A percentile compares a stretch with the other conserved stretches of the same genome.
Evolutionary conservation across 1,139 yeast species (phyloP).

Genomic region (Pichia sp.): DNA sequence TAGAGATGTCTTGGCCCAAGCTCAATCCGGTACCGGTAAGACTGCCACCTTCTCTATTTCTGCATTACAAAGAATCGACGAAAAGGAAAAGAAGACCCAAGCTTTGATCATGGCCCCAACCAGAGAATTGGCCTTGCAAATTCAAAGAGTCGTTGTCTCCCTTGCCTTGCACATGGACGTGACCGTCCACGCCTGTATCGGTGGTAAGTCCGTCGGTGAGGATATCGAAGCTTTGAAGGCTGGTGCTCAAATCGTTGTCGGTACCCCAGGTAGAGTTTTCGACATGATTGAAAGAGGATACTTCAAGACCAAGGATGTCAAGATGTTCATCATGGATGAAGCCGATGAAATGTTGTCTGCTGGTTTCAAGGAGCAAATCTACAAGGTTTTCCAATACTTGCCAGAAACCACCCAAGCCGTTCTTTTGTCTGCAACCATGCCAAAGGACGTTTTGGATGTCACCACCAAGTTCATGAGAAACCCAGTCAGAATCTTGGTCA

Average conservation of each 20-base stretch:
- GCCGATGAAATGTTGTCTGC: constrained; percentile 98
- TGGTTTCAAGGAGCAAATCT: constrained; percentile 97
- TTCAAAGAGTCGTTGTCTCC: constrained; percentile 92
- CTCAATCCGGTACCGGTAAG: constrained; percentile 99
- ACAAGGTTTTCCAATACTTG: constrained; percentile 90
- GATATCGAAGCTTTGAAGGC: constrained; percentile 89
- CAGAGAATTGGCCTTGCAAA: constrained; percentile 97
- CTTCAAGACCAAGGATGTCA: constrained; percentile 83
- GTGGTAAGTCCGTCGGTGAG: constrained; percentile 92
- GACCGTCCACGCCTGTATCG: constrained; percentile 96
- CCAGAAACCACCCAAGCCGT: constrained; percentile 97
- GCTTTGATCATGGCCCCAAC: constrained; percentile 97
- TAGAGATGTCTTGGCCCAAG: constrained; percentile 96
- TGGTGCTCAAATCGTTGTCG: constrained; percentile 95
- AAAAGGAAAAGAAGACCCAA: constrained; percentile 71
- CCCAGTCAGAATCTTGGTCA: constrained; percentile 95
- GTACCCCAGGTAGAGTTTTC: constrained; percentile 98
- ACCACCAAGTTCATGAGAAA: constrained; percentile 96
- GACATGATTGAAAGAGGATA: constrained; percentile 96
- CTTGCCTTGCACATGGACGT: constrained; percentile 92
- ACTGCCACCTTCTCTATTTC: constrained; percentile 98
- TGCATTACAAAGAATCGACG: constrained; percentile 90
- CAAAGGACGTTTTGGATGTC: constrained; percentile 93
- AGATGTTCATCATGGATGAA: constrained; percentile 98
- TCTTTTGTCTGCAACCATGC: constrained; percentile 95